Evolutionary conservation across 108 stramenopile genomes (phyloP).

Genomic region (Fistulifera solaris): DNA sequence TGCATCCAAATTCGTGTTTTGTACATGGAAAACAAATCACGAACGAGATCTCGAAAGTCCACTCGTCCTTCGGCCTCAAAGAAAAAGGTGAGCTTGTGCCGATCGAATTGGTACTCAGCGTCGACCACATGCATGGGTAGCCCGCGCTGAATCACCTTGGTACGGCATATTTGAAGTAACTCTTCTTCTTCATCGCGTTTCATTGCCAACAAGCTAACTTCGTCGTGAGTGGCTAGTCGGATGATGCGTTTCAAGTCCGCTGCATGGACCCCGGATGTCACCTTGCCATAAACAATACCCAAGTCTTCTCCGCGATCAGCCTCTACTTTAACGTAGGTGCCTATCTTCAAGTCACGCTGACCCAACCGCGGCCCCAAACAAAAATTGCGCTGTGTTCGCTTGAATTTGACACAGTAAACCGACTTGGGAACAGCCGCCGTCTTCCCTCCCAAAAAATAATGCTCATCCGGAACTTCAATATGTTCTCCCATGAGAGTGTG

Average conservation of each 20-base stretch:
- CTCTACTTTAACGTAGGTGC: conserved; percentile 97
- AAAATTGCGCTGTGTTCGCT: conserved; percentile 84
- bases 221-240: conserved; percentile 81
- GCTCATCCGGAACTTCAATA: conserved; percentile 28
- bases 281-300: conserved; percentile 77
- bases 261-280: conserved; percentile 28
- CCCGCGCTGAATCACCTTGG: conserved; percentile 79
- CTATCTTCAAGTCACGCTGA: conserved; percentile 65
- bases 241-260: conserved; percentile 77
- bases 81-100: conserved; percentile 96
- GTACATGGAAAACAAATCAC: conserved; percentile 95
- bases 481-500: conserved; percentile 38
- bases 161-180: conserved; percentile 85
- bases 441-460: conserved; percentile 10
- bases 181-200: conserved; percentile 89
- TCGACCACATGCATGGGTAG: conserved; percentile 93
- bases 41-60: conserved; percentile 95
- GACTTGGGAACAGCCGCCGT: conserved; percentile 42
- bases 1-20: conserved; percentile 99
- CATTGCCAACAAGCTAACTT: conserved; percentile 67
- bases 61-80: conserved; percentile 93
- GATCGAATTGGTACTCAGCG: conserved; percentile 96
- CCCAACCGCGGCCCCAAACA: conserved; percentile 52
- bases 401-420: conserved; percentile 90
- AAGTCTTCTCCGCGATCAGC: conserved; percentile 96